A percentile compares a stretch with the other conserved stretches of the same genome.
Conservation (phyloP, 2,329 filamentous ascomycete genomes). For the Ceratocystiopsis sp. region DNA sequence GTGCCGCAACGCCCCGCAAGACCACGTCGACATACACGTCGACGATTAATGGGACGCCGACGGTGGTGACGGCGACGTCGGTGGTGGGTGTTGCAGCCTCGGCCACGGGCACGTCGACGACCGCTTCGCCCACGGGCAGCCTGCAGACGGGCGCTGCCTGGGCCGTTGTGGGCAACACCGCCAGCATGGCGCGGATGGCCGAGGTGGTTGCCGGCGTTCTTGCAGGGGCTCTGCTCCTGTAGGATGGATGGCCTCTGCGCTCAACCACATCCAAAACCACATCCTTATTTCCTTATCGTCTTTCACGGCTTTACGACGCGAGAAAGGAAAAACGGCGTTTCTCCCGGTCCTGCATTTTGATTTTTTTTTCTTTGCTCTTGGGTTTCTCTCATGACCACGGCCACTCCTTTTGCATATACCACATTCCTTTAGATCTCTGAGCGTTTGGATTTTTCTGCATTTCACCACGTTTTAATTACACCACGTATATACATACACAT, state of each 20-base stretch:
- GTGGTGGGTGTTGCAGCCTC: constrained; percentile 25
- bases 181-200: constrained; percentile 3
- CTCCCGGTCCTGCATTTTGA: neutral
- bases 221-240: constrained; percentile 9
- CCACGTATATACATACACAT: too few species aligned
- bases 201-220: constrained; percentile 9
- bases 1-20: too few species aligned
- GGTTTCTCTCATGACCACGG: constrained; percentile 1
- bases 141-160: constrained; percentile 15
- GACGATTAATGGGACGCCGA: constrained; percentile 27
- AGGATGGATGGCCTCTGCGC: neutral
- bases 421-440: neutral
- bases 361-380: neutral
- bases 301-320: too few species aligned
- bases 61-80: constrained; percentile 31
- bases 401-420: constrained; percentile 10
- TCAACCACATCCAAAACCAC: neutral
- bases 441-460: constrained; percentile 2
- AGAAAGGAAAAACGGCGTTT: neutral
- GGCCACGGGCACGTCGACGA: constrained; percentile 14
- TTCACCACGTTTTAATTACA: neutral
- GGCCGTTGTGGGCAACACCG: neutral
- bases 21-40: constrained; percentile 19
- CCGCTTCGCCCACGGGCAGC: constrained; percentile 13
- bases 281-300: too few species aligned